phyloP scores from a whole-genome alignment of 805 yeast genomes.

The Hanseniaspora singularis region DNA sequence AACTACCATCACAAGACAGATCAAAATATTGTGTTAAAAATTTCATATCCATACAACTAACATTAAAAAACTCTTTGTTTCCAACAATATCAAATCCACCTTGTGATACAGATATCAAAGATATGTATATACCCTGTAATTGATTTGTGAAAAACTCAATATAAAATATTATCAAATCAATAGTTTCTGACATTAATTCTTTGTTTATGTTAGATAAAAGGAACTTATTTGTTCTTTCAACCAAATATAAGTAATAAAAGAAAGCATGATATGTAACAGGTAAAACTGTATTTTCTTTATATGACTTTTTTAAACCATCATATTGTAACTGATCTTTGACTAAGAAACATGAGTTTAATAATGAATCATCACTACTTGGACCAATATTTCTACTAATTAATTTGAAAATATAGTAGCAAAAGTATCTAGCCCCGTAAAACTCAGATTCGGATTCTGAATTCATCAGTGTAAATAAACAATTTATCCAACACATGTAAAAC shows the following conservation, averaged over 20 bases:
- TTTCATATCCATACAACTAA: conserved; percentile 8
- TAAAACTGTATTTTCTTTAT: conserved; percentile 10
- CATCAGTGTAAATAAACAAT: conserved; percentile 10
- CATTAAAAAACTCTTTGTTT: conserved; percentile 2
- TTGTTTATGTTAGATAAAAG: neutral
- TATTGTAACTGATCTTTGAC: conserved; percentile 4
- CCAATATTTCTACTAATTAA: conserved; percentile 12
- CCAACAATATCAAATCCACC: conserved; percentile 8
- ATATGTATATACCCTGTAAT: conserved; percentile 9
- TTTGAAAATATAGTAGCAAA: conserved; percentile 11
- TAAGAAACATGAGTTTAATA: conserved; percentile 6
- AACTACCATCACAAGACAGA: conserved; percentile 6
- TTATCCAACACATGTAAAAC: conserved; percentile 15
- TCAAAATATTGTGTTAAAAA: conserved; percentile 10
- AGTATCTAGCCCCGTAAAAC: conserved; percentile 10
- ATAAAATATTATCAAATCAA: conserved; percentile 1
- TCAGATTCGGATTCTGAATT: neutral
- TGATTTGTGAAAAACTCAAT: conserved; percentile 10
- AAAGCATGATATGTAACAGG: conserved; percentile 11
- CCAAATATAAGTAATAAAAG: conserved; percentile 7
- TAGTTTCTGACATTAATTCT: neutral
- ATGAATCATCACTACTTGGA: neutral
- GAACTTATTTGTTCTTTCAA: conserved; percentile 4
- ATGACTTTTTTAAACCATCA: conserved; percentile 3
- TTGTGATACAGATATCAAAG: conserved; percentile 4